These are phyloP conservation scores for Beauveria bassiana DNA, from an alignment of 2,329 filamentous ascomycete genomes.

Conservation along the genomic window DNA sequence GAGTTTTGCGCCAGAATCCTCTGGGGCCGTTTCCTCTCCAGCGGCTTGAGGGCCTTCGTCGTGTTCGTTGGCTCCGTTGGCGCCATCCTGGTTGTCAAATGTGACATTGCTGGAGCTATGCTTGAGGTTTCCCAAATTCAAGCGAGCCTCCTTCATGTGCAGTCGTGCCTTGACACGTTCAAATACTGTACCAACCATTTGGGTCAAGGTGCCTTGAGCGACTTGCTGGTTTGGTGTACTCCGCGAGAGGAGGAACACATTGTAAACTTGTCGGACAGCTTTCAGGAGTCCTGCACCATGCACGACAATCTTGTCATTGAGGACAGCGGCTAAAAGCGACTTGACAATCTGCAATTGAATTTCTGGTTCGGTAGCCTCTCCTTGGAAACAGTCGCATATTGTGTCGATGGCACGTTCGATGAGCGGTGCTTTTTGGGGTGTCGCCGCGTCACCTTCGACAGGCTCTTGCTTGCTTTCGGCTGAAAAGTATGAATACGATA, in stretches of 20 bases:
- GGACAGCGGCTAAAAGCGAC: slow-evolving; percentile 84
- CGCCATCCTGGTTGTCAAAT: slow-evolving; percentile 34
- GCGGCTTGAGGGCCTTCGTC: slow-evolving; percentile 23
- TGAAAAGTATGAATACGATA: slow-evolving; percentile 97
- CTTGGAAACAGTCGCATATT: slow-evolving; percentile 98
- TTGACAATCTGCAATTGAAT: slow-evolving; percentile 98
- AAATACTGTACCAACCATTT: slow-evolving; percentile 98
- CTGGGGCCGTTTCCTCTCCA: slow-evolving; percentile 18
- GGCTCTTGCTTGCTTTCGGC: slow-evolving; percentile 46
- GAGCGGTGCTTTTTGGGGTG: slow-evolving; percentile 50
- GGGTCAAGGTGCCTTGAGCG: slow-evolving; percentile 90
- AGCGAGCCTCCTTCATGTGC: slow-evolving; percentile 75
- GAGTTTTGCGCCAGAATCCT: slow-evolving; percentile 44
- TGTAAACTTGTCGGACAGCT: slow-evolving; percentile 95
- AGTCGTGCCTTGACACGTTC: slow-evolving; percentile 84
- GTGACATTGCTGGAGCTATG: slow-evolving; percentile 45
- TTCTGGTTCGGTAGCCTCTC: slow-evolving; percentile 84
- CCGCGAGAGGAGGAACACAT: slow-evolving; percentile 93
- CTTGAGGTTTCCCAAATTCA: slow-evolving; percentile 47
- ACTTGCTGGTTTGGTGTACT: slow-evolving; percentile 94
- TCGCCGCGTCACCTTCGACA: slow-evolving; percentile 36
- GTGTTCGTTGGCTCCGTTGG: slow-evolving; percentile 31
- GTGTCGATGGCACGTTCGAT: slow-evolving; percentile 98
- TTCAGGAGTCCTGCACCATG: slow-evolving; percentile 94
- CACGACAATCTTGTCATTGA: slow-evolving; percentile 98